Conservation (phyloP, 495 filamentous ascomycete genomes). For the Neurospora intermedia region DNA sequence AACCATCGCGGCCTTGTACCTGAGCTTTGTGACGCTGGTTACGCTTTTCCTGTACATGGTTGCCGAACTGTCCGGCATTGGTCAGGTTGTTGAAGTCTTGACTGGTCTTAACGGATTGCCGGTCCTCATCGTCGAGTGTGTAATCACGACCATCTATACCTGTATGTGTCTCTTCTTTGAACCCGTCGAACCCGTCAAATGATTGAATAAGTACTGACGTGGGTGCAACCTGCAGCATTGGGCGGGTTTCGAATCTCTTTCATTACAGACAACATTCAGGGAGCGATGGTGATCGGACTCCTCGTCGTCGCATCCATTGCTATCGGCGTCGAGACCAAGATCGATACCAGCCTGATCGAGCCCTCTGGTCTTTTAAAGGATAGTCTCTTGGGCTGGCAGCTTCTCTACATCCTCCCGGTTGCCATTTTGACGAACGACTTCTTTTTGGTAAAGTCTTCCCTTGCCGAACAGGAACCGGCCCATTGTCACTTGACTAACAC, state of each 20-base stretch:
- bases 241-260: slow-evolving; percentile 72
- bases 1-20: slow-evolving; percentile 48
- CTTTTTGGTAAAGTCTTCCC: slow-evolving; percentile 39
- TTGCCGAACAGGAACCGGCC: neutral
- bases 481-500: neutral
- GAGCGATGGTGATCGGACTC: slow-evolving; percentile 57
- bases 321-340: slow-evolving; percentile 57
- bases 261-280: slow-evolving; percentile 68
- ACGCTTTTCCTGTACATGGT: slow-evolving; percentile 78
- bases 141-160: slow-evolving; percentile 66
- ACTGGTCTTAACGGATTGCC: slow-evolving; percentile 65
- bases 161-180: slow-evolving; percentile 36
- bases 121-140: slow-evolving; percentile 59
- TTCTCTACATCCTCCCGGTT: slow-evolving; percentile 65
- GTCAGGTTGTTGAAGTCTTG: slow-evolving; percentile 60
- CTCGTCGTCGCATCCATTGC: slow-evolving; percentile 61
- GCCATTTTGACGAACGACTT: slow-evolving; percentile 69
- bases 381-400: slow-evolving; percentile 61
- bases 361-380: slow-evolving; percentile 49
- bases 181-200: neutral
- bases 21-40: slow-evolving; percentile 62
- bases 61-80: slow-evolving; percentile 60
- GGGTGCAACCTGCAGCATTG: slow-evolving; percentile 37
- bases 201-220: slow-evolving; percentile 5
- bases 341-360: slow-evolving; percentile 53